A percentile compares a stretch with the other conserved stretches of the same genome.
Conservation (phyloP, 306 rosid species). For the Quercus gilva region DNA sequence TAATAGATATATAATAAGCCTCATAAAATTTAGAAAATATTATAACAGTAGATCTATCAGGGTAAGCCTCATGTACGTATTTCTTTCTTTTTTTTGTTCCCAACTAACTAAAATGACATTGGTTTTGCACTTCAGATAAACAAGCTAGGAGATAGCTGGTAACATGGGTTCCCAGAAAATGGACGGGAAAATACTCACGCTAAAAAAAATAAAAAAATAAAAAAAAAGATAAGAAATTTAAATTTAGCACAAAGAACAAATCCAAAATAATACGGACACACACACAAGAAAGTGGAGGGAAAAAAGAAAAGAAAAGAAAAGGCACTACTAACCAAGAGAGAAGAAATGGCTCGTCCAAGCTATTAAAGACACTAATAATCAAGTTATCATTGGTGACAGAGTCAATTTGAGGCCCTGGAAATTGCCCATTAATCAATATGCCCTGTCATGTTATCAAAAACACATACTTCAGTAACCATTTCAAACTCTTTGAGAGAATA, state of each 20-base stretch:
- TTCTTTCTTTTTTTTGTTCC: too few species aligned
- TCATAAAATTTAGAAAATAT: background rate
- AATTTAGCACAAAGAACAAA: background rate
- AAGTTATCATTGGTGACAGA: conserved; percentile 82
- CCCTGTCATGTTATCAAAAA: conserved; percentile 48
- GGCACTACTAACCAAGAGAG: conserved; percentile 65
- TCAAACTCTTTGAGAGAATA: background rate
- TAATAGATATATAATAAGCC: background rate
- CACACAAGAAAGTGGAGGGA: background rate
- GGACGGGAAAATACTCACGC: background rate
- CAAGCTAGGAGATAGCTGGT: too few species aligned
- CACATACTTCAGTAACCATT: conserved; percentile 7
- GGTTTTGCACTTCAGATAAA: too few species aligned
- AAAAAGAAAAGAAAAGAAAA: background rate
- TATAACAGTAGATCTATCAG: background rate
- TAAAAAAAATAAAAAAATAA: background rate
- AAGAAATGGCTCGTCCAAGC: conserved; percentile 87
- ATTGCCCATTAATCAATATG: conserved; percentile 82
- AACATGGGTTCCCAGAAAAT: background rate
- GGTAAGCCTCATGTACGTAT: too few species aligned
- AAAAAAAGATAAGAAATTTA: background rate
- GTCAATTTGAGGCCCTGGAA: conserved; percentile 88
- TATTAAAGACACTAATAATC: conserved; percentile 70
- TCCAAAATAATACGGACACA: background rate
- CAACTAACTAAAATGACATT: too few species aligned